Base-by-base conservation (phyloP, 2,329 filamentous ascomycete genomes). In the Trichoderma polysporum region DNA sequence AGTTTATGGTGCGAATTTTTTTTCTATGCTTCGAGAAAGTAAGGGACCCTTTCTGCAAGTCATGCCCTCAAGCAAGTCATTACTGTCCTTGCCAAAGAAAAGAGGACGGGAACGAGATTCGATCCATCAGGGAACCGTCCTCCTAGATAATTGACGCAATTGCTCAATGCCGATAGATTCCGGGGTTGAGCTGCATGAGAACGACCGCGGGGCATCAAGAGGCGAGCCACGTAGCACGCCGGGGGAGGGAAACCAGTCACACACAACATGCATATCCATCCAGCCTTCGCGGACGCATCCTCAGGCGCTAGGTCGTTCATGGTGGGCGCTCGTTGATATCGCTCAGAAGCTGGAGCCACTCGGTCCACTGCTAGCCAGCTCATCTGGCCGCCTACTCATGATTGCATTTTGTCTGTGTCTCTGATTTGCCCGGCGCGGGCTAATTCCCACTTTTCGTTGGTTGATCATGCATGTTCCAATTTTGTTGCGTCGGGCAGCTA, bases 211-310 rank as follows among this genome's bases (percentile, higher is more conserved):
- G 69, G 70, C 72, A 72, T 70, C 69, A 52, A 71, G 70, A 75
- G 69, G 70, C 73, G 73, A 74, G 76, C 76, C 76, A 77, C 76
- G 76, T 77, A 76, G 76, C 76, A 77, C 71, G 67, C 66, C 70
- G 72, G 72, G 69, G 69, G 71, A 72, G 72, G 69, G 70, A 73
- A 73, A 71, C 71, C 73, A 73, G 67, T 60, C 54, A 47, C 59
- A 35, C 54, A 47, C 59, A 35, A 35, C 60, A 39, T 59, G 64
- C 61, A 69, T 64, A 45, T 63, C 49, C 54, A 58, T 62, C 50
- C 67, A 69, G 50, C 60, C 62, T 62, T 60, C 49, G 50, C 70
- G 67, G 69, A 67, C 68, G 61, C 56, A 68, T 66, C 65, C 65
- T 68, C 62, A 67, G 58, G 29, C 68, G 67, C 64, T 66, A 65